These are phyloP conservation scores for Sclerotiophoma versabilis DNA, from an alignment of 2,329 filamentous ascomycete species.

Conservation along the genomic window DNA sequence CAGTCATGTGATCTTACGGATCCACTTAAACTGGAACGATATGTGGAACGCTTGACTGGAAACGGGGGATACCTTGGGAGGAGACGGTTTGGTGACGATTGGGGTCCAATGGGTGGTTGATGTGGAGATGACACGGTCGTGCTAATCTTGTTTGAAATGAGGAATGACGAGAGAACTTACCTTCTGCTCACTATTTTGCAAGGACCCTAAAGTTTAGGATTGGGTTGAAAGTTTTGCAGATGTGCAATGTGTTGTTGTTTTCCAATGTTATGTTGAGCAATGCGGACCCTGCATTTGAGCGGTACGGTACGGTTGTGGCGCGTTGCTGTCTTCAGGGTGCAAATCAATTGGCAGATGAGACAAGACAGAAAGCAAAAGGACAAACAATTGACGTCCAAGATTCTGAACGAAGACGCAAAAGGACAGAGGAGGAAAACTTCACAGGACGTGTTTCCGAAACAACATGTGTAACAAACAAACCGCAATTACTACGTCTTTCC, in stretches of 20 bases:
- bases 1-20: constrained; percentile 4
- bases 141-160: constrained; percentile 12
- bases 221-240: background rate
- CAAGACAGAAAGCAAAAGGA: background rate
- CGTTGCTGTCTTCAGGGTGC: background rate
- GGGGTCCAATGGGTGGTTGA: background rate
- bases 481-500: constrained; percentile 5
- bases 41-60: background rate
- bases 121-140: constrained; percentile 8
- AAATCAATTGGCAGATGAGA: background rate
- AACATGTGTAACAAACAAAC: constrained; percentile 39
- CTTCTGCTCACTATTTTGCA: background rate
- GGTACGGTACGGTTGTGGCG: constrained; percentile 1
- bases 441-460: constrained; percentile 23
- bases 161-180: background rate
- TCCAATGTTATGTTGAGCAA: constrained; percentile 11
- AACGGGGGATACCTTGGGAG: background rate
- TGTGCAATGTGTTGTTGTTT: background rate
- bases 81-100: background rate
- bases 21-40: background rate
- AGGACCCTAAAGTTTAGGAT: background rate
- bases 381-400: background rate
- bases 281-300: constrained; percentile 8
- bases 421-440: constrained; percentile 7
- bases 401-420: background rate